A percentile compares a stretch with the other conserved stretches of the same genome.
Evolutionary conservation across 1,284 basidiomycete species (phyloP).

Genomic region (Entoloma clypeatum): DNA sequence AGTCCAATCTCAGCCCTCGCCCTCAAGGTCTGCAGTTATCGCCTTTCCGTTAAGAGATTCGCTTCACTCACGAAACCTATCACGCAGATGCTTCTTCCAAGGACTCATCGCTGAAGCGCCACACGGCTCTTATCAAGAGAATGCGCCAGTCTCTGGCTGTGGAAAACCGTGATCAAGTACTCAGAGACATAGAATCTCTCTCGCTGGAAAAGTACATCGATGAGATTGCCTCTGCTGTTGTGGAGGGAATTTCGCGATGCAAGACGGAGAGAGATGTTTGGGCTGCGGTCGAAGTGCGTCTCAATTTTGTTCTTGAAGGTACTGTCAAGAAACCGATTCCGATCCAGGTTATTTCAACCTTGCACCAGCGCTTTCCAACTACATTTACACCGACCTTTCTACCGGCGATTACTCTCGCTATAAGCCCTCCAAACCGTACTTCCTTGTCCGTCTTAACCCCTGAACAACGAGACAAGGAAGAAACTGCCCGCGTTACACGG

Average conservation of each 20-base stretch:
- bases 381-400: conserved; percentile 76
- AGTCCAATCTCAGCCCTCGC: conserved; percentile 45
- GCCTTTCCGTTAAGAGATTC: conserved; percentile 3
- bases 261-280: conserved; percentile 89
- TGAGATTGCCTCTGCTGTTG: conserved; percentile 83
- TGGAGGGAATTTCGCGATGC: conserved; percentile 84
- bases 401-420: conserved; percentile 57
- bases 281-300: conserved; percentile 83
- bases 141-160: conserved; percentile 76
- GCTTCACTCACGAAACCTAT: background rate
- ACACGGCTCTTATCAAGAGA: conserved; percentile 90
- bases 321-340: conserved; percentile 1
- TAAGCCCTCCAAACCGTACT: conserved; percentile 62
- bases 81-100: conserved; percentile 54
- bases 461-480: conserved; percentile 94
- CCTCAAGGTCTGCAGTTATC: conserved; percentile 40
- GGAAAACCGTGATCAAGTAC: conserved; percentile 79
- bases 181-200: conserved; percentile 88
- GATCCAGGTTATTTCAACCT: conserved; percentile 75
- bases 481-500: conserved; percentile 71
- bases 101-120: conserved; percentile 91
- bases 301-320: background rate
- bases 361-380: conserved; percentile 85
- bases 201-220: conserved; percentile 96
- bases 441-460: conserved; percentile 55